Evolutionary conservation across 1,284 basidiomycete genomes (phyloP).

Genomic region (Apiotrichum gracile): DNA sequence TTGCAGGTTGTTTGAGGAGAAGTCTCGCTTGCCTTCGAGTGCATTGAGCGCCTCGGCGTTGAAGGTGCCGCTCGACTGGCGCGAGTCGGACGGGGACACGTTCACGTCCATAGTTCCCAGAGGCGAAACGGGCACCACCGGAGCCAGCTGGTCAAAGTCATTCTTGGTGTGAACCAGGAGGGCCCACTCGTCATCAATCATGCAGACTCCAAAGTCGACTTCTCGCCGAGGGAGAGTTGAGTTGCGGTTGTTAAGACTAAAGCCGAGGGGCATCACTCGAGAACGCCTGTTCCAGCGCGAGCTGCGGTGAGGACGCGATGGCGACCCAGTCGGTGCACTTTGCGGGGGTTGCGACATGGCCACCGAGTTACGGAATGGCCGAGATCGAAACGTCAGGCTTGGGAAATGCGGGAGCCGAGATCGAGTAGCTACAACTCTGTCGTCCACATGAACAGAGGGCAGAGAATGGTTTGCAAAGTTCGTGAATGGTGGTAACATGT

Average conservation of each 20-base stretch:
- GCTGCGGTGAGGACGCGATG: too few relatives aligned
- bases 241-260: too few relatives aligned
- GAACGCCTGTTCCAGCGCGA: too few relatives aligned
- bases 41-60: not conserved
- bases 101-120: not conserved
- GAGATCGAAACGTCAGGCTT: not conserved
- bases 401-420: not conserved
- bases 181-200: slow-evolving; percentile 2
- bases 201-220: not conserved
- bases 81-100: not conserved
- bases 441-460: not conserved
- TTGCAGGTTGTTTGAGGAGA: not conserved
- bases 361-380: not conserved
- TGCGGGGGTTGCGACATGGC: not conserved
- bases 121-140: not conserved
- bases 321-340: not conserved
- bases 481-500: not conserved
- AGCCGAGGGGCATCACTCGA: too few relatives aligned
- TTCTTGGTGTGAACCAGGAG: not conserved
- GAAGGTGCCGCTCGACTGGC: not conserved
- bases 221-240: not conserved
- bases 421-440: not conserved
- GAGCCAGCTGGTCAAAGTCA: not conserved
- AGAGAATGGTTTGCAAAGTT: not conserved
- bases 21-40: not conserved